Percentiles rank a stretch among this genome's conserved stretches.
These are phyloP conservation scores for Aspergillus sergii DNA, from an alignment of 2,329 filamentous ascomycete genomes.

Conservation along the genomic window DNA sequence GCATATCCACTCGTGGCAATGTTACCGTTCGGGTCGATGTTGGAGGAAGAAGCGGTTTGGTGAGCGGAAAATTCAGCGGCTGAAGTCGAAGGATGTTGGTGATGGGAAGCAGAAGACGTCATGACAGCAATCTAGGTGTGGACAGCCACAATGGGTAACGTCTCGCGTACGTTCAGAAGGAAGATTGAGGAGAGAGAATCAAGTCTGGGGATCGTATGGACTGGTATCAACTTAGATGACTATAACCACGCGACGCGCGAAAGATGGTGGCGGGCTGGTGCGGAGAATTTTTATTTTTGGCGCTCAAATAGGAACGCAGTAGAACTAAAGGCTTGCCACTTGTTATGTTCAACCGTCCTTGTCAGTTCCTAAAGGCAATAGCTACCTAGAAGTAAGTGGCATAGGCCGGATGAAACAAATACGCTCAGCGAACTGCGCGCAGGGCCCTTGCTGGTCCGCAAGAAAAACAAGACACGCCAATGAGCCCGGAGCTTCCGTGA, in stretches of 20 bases:
- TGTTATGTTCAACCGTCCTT: not conserved
- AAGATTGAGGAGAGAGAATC: not conserved
- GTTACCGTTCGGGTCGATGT: constrained; percentile 35
- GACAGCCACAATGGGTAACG: not conserved
- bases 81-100: constrained; percentile 33
- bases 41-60: constrained; percentile 27
- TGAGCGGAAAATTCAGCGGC: constrained; percentile 30
- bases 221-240: not conserved
- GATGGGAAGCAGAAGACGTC: constrained; percentile 32
- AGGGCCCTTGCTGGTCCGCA: constrained; percentile 4
- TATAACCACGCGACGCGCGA: not conserved
- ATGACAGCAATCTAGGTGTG: constrained; percentile 18
- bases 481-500: constrained; percentile 6
- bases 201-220: not conserved
- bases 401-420: not conserved
- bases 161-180: not conserved
- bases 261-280: not conserved
- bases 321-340: not conserved
- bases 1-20: constrained; percentile 33
- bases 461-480: not conserved
- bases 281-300: not conserved
- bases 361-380: not conserved
- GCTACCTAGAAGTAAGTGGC: not conserved
- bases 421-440: not conserved
- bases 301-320: not conserved